phyloP scores from a whole-genome alignment of 805 yeast genomes.

The Wickerhamiella azyma region DNA sequence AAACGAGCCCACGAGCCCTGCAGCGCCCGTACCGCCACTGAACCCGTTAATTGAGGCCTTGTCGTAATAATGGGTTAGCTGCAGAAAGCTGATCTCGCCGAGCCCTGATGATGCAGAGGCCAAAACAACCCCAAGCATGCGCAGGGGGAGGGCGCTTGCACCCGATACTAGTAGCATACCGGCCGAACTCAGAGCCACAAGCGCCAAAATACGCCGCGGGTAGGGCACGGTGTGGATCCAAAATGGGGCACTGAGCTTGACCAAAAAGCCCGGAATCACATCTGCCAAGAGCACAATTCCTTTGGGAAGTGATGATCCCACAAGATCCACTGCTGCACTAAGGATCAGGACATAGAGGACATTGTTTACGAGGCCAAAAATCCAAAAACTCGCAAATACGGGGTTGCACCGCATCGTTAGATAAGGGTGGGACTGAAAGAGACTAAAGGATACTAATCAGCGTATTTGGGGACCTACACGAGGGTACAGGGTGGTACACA shows the following conservation, averaged over 20 bases:
- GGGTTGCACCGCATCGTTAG: neutral
- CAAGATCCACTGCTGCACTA: constrained; percentile 85
- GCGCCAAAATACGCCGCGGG: constrained; percentile 34
- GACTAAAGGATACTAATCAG: too few species aligned
- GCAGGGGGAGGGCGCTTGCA: constrained; percentile 26
- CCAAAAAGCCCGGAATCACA: constrained; percentile 63
- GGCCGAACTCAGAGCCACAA: constrained; percentile 44
- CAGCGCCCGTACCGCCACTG: constrained; percentile 93
- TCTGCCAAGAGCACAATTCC: constrained; percentile 77
- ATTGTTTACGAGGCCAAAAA: constrained; percentile 78
- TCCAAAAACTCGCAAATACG: constrained; percentile 37
- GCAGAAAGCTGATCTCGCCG: constrained; percentile 82
- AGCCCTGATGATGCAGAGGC: constrained; percentile 80
- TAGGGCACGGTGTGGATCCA: constrained; percentile 58
- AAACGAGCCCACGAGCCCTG: constrained; percentile 73
- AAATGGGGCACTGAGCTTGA: constrained; percentile 68
- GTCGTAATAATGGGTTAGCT: constrained; percentile 65
- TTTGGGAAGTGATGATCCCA: constrained; percentile 72
- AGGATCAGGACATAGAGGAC: constrained; percentile 81
- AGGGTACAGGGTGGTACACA: too few species aligned
- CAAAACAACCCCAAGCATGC: constrained; percentile 54
- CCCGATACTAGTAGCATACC: constrained; percentile 68
- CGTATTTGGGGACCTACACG: too few species aligned
- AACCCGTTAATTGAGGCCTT: constrained; percentile 63
- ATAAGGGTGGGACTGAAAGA: too few species aligned